Evolutionary conservation across 495 filamentous ascomycete species (phyloP), one percentile per base, ranked within the genome.

Genomic region (Parachaetomium inaequale): DNA sequence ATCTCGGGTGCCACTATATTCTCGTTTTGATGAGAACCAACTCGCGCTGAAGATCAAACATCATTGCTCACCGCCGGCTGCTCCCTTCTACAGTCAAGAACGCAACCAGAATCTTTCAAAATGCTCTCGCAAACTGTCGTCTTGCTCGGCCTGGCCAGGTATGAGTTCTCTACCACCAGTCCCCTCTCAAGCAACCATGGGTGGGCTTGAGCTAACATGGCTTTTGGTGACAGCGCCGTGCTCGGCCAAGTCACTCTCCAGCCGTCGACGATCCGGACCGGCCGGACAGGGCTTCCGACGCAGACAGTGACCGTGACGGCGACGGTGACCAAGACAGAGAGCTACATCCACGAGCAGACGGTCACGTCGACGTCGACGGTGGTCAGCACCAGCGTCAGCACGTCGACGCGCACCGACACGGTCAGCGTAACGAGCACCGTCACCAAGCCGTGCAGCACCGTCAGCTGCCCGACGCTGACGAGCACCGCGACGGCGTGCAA

Each of bases 241-340:
- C 59, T 70, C 19, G 70, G 68, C 36, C 68, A 70, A 23, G 58
- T 72, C 49, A 72, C 70, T 0, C 46, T 72, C 29, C 58, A 55
- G 21, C 70, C 70, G 4, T 54, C 62, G 2, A 71, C 68, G 8
- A 32, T 71, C 58, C 45, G 42, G 10, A 67, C 62, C 19, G 65
- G 61, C 21, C 50, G 60, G 0, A 46, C 55, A 2, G 47, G 8
- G 14, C 55, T 58, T 23, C 51, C 56, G 1, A 69, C 66, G 14
- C 36, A 31, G 21, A 49, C 64, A 2, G 49, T 49, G 1, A 64
- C 66, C 4, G 55, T 55, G 38, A 68, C 62, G 51, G 40, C 15
- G 7, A 58, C 55, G 7, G 19, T 58, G 25, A 63, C 62, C 28
- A 62, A 43, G 26, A 66, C 61, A 0, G 67, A 55, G 51, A 67